Percentiles rank a stretch among this genome's conserved stretches.
phyloP scores from a whole-genome alignment of 2,329 filamentous ascomycete species.

The Hirsutella thompsonii region DNA sequence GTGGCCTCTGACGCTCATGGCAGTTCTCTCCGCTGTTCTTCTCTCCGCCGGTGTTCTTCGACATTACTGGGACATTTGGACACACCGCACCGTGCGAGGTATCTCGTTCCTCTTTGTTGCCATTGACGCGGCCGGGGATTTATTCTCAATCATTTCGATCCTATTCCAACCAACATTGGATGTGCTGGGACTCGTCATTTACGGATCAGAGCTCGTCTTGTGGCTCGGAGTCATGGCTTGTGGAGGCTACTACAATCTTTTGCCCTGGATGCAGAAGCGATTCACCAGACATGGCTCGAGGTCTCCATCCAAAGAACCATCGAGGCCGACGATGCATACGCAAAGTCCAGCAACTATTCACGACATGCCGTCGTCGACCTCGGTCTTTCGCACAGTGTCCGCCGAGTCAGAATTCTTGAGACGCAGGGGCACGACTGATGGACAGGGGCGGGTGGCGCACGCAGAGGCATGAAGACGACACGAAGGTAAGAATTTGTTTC shows the following conservation, averaged over 20 bases:
- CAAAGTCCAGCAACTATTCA: constrained; percentile 1
- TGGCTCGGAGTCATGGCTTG: constrained; percentile 57
- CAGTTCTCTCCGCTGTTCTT: constrained; percentile 47
- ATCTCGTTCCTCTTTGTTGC: constrained; percentile 62
- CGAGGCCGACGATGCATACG: constrained; percentile 3
- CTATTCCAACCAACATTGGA: constrained; percentile 47
- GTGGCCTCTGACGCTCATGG: constrained; percentile 57
- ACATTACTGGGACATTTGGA: constrained; percentile 59
- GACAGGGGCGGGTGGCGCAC: no score
- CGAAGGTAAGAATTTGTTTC: no score
- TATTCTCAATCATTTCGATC: constrained; percentile 53
- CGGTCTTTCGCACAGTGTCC: constrained; percentile 43
- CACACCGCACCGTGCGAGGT: constrained; percentile 51
- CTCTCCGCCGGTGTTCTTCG: constrained; percentile 52
- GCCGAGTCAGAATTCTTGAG: constrained; percentile 7
- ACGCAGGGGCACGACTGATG: background rate
- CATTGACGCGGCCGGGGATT: constrained; percentile 56
- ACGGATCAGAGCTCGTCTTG: constrained; percentile 49
- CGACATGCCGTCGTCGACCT: constrained; percentile 40
- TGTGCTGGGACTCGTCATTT: constrained; percentile 52
- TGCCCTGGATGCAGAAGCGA: constrained; percentile 38
- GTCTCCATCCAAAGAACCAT: background rate
- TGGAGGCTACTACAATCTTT: constrained; percentile 51
- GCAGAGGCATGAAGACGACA: no score
- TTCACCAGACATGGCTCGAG: background rate